Percentiles rank a stretch among this genome's conserved stretches.
Evolutionary conservation across 331 rosid genomes (phyloP).

Genomic region (Dryas integrifolia): DNA sequence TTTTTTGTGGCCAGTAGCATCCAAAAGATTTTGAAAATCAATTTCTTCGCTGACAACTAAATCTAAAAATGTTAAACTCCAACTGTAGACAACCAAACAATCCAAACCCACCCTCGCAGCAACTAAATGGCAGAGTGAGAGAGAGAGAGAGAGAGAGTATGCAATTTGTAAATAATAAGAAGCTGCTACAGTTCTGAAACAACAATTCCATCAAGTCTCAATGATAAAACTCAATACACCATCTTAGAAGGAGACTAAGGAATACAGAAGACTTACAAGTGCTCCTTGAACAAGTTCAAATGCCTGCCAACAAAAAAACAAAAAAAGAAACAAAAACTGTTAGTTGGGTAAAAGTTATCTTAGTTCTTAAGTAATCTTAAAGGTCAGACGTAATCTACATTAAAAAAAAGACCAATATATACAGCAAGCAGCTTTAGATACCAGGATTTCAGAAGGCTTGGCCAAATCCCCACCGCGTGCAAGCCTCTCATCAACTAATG

Average conservation of each 20-base stretch:
- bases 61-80: background rate
- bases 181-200: background rate
- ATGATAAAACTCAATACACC: background rate
- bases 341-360: background rate
- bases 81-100: too few relatives aligned
- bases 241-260: slow-evolving; percentile 8
- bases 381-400: background rate
- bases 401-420: background rate
- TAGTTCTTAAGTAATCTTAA: background rate
- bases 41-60: background rate
- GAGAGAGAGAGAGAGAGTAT: background rate
- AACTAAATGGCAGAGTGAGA: background rate
- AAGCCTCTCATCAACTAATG: slow-evolving; percentile 53
- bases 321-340: background rate
- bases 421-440: slow-evolving; percentile 19
- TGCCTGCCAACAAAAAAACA: slow-evolving; percentile 55
- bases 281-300: slow-evolving; percentile 91
- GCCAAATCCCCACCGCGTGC: slow-evolving; percentile 34
- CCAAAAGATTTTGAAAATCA: too few relatives aligned
- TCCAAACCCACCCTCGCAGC: background rate
- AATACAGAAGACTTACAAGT: slow-evolving; percentile 56
- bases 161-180: too few relatives aligned
- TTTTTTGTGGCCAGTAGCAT: too few relatives aligned
- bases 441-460: slow-evolving; percentile 60
- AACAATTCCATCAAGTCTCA: background rate